Conservation (phyloP, 805 yeast genomes). For the Starmerella kuoi region DNA sequence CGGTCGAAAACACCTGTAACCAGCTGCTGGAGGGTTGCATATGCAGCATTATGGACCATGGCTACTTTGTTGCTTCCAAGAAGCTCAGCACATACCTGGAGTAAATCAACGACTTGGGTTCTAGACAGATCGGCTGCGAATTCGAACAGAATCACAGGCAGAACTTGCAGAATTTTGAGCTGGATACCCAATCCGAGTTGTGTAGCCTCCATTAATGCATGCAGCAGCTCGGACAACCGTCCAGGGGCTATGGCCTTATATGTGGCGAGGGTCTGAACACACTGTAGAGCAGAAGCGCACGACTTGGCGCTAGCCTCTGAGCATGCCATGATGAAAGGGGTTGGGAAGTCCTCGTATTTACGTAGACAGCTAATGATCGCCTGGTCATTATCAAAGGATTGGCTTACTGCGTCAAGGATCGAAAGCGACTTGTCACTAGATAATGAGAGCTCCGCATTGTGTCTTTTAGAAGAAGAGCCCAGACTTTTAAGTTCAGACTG, state of each 20-base stretch:
- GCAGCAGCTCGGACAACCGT: constrained; percentile 43
- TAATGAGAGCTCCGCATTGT: constrained; percentile 53
- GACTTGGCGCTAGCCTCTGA: constrained; percentile 63
- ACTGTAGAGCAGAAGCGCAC: constrained; percentile 57
- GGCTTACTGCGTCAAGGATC: constrained; percentile 14
- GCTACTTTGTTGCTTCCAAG: constrained; percentile 57
- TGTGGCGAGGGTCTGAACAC: constrained; percentile 50
- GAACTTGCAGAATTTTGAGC: constrained; percentile 67
- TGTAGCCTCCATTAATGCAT: constrained; percentile 60
- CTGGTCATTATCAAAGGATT: constrained; percentile 10
- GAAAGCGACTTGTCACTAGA: constrained; percentile 20
- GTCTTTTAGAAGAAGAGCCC: constrained; percentile 57
- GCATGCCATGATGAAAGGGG: constrained; percentile 64
- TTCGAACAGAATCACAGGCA: constrained; percentile 60
- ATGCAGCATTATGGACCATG: constrained; percentile 78
- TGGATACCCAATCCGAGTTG: constrained; percentile 72
- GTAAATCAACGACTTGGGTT: constrained; percentile 42
- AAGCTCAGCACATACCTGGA: constrained; percentile 59
- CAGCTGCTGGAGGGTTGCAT: constrained; percentile 84
- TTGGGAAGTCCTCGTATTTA: constrained; percentile 39
- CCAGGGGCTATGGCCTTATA: constrained; percentile 43
- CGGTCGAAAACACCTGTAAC: constrained; percentile 67
- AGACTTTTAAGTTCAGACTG: constrained; percentile 47
- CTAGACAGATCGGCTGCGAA: constrained; percentile 48
- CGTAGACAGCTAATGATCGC: constrained; percentile 11